A percentile compares a stretch with the other conserved stretches of the same genome.
phyloP scores from a whole-genome alignment of 73 alveolate species.

The Paramecium caudatum region DNA sequence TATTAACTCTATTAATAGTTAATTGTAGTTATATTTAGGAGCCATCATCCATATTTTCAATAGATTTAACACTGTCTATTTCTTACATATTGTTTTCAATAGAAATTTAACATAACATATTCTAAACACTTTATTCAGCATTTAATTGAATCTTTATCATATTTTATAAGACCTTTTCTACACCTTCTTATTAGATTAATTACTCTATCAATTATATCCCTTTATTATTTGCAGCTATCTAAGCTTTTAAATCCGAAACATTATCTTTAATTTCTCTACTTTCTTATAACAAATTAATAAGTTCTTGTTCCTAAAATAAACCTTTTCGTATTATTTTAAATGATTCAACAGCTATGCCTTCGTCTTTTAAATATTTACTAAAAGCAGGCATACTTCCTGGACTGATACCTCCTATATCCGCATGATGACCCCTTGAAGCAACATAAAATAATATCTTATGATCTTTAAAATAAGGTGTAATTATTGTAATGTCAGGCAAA shows the following conservation, averaged over 20 bases:
- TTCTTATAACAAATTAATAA: slow-evolving; percentile 80
- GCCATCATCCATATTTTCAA: slow-evolving; percentile 89
- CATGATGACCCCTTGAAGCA: slow-evolving; percentile 96
- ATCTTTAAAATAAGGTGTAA: slow-evolving; percentile 87
- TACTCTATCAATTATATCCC: slow-evolving; percentile 85
- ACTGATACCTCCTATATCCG: slow-evolving; percentile 94
- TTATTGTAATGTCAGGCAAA: slow-evolving; percentile 95
- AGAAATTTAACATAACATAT: slow-evolving; percentile 83
- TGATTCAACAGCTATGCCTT: slow-evolving; percentile 33
- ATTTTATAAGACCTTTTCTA: slow-evolving; percentile 85
- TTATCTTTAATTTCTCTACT: slow-evolving; percentile 85
- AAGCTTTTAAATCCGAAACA: slow-evolving; percentile 88
- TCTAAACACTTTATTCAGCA: slow-evolving; percentile 86
- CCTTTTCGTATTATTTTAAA: slow-evolving; percentile 81
- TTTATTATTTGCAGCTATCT: slow-evolving; percentile 91
- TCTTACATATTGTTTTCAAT: slow-evolving; percentile 68
- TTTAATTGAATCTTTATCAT: slow-evolving; percentile 88
- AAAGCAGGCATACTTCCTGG: slow-evolving; percentile 97
- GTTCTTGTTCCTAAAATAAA: slow-evolving; percentile 79
- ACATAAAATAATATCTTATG: slow-evolving; percentile 86
- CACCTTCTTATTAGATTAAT: slow-evolving; percentile 84
- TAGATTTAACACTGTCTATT: slow-evolving; percentile 73
- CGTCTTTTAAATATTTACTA: slow-evolving; percentile 70
- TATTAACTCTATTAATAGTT: slow-evolving; percentile 16
- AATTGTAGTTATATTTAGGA: slow-evolving; percentile 14